Percentiles rank a stretch among this genome's conserved stretches.
phyloP scores from a whole-genome alignment of 352 stramenopile genomes.

The Globisporangium recalcitrans region DNA sequence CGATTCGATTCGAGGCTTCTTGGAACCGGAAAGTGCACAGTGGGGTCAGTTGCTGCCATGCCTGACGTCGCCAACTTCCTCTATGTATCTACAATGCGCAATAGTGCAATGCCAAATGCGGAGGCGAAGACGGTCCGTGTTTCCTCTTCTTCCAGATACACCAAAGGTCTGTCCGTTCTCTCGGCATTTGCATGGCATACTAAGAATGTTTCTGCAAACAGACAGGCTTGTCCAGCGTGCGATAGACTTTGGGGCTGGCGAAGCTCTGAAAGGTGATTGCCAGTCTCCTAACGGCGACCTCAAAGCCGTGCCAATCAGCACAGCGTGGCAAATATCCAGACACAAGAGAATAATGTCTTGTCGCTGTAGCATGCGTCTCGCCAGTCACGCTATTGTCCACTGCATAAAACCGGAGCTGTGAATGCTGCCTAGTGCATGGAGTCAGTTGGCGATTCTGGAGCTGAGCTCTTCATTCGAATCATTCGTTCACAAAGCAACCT shows the following conservation, averaged over 20 bases:
- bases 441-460: neutral
- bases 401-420: too few relatives aligned
- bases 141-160: neutral
- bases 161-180: neutral
- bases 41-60: neutral
- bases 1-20: neutral
- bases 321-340: too few relatives aligned
- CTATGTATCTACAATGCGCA: neutral
- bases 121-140: neutral
- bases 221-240: too few relatives aligned
- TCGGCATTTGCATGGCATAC: too few relatives aligned
- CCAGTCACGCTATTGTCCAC: neutral
- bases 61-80: neutral
- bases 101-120: neutral
- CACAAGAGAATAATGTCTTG: too few relatives aligned
- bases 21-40: neutral
- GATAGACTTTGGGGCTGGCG: too few relatives aligned
- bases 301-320: too few relatives aligned
- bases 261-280: too few relatives aligned
- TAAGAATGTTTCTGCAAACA: too few relatives aligned
- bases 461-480: neutral
- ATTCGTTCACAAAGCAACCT: neutral
- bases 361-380: neutral
- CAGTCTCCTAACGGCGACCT: too few relatives aligned
- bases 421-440: too few relatives aligned